These are phyloP conservation scores for Tuber calosporum DNA, from an alignment of 495 filamentous ascomycete species.

Conservation along the genomic window DNA sequence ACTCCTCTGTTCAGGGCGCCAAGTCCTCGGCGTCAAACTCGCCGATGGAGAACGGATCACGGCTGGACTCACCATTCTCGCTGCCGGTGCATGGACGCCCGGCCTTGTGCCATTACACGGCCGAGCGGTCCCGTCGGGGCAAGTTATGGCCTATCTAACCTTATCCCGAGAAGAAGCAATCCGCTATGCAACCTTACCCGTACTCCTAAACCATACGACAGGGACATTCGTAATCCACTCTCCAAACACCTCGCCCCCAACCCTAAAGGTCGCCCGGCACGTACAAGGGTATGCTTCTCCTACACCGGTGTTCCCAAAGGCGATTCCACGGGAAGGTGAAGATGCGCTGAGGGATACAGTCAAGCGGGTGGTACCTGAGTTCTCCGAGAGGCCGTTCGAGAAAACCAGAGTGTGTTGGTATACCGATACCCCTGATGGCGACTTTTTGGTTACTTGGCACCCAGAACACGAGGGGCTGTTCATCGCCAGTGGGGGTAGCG, in stretches of 20 bases:
- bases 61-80: conserved; percentile 70
- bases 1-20: conserved; percentile 46
- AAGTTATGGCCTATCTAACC: conserved; percentile 68
- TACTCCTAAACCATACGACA: conserved; percentile 68
- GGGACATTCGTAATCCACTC: conserved; percentile 56
- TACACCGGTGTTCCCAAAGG: conserved; percentile 38
- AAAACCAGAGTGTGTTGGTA: conserved; percentile 84
- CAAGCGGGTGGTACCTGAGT: conserved; percentile 54
- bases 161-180: conserved; percentile 62
- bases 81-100: conserved; percentile 78
- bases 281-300: conserved; percentile 59
- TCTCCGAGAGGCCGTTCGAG: conserved; percentile 59
- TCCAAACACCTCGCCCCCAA: conserved; percentile 49
- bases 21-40: conserved; percentile 52
- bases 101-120: conserved; percentile 71
- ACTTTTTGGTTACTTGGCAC: conserved; percentile 76
- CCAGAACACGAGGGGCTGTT: conserved; percentile 62
- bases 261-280: conserved; percentile 78
- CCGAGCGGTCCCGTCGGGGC: conserved; percentile 67
- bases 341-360: conserved; percentile 57
- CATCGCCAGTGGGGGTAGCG: conserved; percentile 75
- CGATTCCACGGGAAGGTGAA: conserved; percentile 53
- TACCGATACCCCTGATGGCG: conserved; percentile 68
- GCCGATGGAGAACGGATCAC: conserved; percentile 49
- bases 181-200: conserved; percentile 58